phyloP scores from a whole-genome alignment of 495 filamentous ascomycete species.

The Amniculicola lignicola region DNA sequence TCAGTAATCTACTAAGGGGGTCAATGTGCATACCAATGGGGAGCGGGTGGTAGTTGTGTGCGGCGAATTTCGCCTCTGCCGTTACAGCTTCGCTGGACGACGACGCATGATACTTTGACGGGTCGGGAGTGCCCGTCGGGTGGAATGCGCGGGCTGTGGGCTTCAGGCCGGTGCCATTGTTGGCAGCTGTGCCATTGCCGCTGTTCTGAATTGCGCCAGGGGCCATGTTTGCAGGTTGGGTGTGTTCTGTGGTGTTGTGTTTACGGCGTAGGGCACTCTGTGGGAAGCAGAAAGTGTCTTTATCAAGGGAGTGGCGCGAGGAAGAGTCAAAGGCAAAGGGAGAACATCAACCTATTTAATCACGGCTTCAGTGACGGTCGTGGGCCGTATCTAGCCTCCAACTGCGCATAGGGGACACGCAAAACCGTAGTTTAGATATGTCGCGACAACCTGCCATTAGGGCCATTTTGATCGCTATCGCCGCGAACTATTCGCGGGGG shows the following conservation, averaged over 20 bases:
- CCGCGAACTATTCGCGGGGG: not conserved
- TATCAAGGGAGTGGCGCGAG: constrained; percentile 6
- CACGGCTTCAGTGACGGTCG: not conserved
- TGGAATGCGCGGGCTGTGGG: constrained; percentile 47
- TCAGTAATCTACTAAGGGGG: no score
- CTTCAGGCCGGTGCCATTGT: constrained; percentile 29
- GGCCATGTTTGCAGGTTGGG: constrained; percentile 25
- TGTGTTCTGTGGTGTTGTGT: constrained; percentile 9
- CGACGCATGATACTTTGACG: constrained; percentile 67
- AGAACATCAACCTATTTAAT: constrained; percentile 3
- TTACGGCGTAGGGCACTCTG: constrained; percentile 3
- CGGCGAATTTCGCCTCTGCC: constrained; percentile 78
- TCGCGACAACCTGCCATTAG: constrained; percentile 29
- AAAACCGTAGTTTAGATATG: not conserved
- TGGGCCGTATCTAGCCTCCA: constrained; percentile 21
- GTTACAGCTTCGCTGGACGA: constrained; percentile 77
- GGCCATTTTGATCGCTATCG: no score
- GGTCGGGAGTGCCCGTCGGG: constrained; percentile 45
- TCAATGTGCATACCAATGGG: constrained; percentile 54
- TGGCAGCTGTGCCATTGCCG: constrained; percentile 5
- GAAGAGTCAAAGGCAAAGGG: no score
- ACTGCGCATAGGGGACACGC: constrained; percentile 23
- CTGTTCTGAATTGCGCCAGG: constrained; percentile 27
- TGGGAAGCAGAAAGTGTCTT: constrained; percentile 18
- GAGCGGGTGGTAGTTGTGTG: constrained; percentile 98